Evolutionary conservation across 768 basidiomycete species (phyloP), one percentile per base, ranked within the genome.

Genomic region (Dioszegia aurantiaca): DNA sequence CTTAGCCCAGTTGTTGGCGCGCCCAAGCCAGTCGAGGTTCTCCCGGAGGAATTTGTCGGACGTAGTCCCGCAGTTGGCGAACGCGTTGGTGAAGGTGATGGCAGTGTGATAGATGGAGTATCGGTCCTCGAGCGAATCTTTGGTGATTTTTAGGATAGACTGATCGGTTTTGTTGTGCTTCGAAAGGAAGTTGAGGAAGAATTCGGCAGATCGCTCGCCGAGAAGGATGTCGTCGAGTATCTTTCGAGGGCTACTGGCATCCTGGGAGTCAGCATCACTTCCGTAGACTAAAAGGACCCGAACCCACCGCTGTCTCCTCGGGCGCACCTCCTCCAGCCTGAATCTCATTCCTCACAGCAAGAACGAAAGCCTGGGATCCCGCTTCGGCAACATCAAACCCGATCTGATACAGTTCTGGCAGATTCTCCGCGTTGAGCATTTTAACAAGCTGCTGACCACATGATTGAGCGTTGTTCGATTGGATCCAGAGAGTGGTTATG

Each of bases 81-180:
- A 98, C 1, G 95, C 92, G 76, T 99, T 97, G 75, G 93, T 89
- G 57, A 99, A 83, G 8, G 92, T 92, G 62, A 99, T 83, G 3
- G 95, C 92, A 4, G 90, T 92, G 78, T 99, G 95, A 75, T 92
- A 98, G 72, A 99, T 90, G 19, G 94, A 98, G 23, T 90, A 93
- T 36, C 94, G 87, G 26, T 91, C 84, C 70, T 97, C 94, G 21
- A 98, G 81, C 1, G 86, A 85, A 51, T 97, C 92, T 82, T 94
- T 97, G 52, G 91, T 92, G 67, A 86, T 86, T 78, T 93, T 93
- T 46, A 99, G 81, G 62, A 98, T 90, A 19, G 89, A 80, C 74
- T 92, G 82, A 72, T 98, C 95, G 51, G 87, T 86, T 73, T 90
- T 87, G 78, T 95, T 95, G 77, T 93, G 93, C 62, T 87, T 86